Evolutionary conservation across 1,284 basidiomycete genomes (phyloP).

Genomic region (Salmacisia buchloeana): DNA sequence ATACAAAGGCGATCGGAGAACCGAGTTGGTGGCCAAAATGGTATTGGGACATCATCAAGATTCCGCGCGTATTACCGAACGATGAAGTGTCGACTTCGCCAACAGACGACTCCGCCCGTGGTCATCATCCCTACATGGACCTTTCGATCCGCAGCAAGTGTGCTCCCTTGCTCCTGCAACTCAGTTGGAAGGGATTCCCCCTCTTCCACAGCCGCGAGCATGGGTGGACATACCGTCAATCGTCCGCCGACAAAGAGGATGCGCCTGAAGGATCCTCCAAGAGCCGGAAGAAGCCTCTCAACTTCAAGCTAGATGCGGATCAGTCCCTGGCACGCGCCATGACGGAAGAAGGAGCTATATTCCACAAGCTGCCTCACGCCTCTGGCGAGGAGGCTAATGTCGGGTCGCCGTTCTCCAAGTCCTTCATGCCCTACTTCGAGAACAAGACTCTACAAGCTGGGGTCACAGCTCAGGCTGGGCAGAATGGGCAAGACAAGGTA

Average conservation of each 20-base stretch:
- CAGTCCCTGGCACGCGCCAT: constrained; percentile 12
- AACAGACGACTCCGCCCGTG: neutral
- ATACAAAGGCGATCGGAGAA: constrained; percentile 14
- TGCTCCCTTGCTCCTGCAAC: constrained; percentile 75
- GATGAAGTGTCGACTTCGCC: neutral
- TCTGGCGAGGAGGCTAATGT: constrained; percentile 91
- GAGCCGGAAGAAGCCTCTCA: constrained; percentile 28
- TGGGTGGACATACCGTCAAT: constrained; percentile 68
- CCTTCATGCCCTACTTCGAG: constrained; percentile 80
- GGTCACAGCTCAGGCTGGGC: constrained; percentile 11
- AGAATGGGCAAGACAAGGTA: constrained; percentile 45
- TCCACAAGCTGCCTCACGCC: constrained; percentile 92
- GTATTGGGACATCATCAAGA: constrained; percentile 78
- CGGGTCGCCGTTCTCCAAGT: constrained; percentile 82
- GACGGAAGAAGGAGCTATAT: constrained; percentile 50
- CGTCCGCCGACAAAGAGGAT: neutral
- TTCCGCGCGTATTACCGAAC: neutral
- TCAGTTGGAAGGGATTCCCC: constrained; percentile 83
- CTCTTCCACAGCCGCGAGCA: constrained; percentile 79
- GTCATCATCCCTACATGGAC: constrained; percentile 58
- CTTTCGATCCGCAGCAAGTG: constrained; percentile 78
- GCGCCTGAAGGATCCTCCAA: constrained; percentile 11
- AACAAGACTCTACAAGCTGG: constrained; percentile 58
- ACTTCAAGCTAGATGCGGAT: constrained; percentile 30
- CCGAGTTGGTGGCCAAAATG: constrained; percentile 70